Percentiles rank a stretch among this genome's conserved stretches.
phyloP scores from a whole-genome alignment of 2,329 filamentous ascomycete genomes.

The Arthrobotrys entomopaga region DNA sequence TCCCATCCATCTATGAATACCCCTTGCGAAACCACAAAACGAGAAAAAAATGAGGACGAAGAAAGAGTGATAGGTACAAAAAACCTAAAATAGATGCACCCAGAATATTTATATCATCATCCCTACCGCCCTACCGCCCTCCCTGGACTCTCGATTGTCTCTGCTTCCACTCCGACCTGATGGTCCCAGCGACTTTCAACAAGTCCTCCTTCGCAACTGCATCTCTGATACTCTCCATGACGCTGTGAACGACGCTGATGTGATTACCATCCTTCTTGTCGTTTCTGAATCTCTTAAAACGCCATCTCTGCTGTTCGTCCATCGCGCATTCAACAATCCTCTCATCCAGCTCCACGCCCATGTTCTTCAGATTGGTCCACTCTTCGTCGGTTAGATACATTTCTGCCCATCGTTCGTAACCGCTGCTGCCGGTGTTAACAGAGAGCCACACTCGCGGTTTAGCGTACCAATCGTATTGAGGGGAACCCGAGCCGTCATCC shows the following conservation, averaged over 20 bases:
- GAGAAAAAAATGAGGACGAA: constrained; percentile 13
- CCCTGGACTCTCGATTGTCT: constrained; percentile 10
- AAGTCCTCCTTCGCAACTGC: constrained; percentile 85
- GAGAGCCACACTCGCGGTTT: constrained; percentile 44
- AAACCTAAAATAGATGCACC: not conserved
- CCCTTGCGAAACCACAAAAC: constrained; percentile 9
- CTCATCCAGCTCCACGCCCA: constrained; percentile 81
- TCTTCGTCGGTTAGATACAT: constrained; percentile 78
- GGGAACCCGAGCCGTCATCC: constrained; percentile 61
- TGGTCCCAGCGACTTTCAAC: constrained; percentile 73
- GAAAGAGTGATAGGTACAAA: not conserved
- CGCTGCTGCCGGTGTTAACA: constrained; percentile 54
- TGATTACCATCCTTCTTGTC: constrained; percentile 95
- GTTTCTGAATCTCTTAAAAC: constrained; percentile 87
- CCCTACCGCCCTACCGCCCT: constrained; percentile 4
- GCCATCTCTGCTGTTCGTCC: constrained; percentile 79
- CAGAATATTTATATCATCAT: not conserved
- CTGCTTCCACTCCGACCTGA: constrained; percentile 81
- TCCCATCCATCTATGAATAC: constrained; percentile 50
- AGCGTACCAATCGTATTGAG: constrained; percentile 54
- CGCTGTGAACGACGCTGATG: constrained; percentile 81
- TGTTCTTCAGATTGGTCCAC: constrained; percentile 82
- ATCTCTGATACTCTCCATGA: constrained; percentile 88
- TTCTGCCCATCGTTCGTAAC: constrained; percentile 74
- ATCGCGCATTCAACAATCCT: constrained; percentile 90